Evolutionary conservation across 805 yeast genomes (phyloP), one percentile per base, ranked within the genome.

Genomic region (Starmerella roubikii): DNA sequence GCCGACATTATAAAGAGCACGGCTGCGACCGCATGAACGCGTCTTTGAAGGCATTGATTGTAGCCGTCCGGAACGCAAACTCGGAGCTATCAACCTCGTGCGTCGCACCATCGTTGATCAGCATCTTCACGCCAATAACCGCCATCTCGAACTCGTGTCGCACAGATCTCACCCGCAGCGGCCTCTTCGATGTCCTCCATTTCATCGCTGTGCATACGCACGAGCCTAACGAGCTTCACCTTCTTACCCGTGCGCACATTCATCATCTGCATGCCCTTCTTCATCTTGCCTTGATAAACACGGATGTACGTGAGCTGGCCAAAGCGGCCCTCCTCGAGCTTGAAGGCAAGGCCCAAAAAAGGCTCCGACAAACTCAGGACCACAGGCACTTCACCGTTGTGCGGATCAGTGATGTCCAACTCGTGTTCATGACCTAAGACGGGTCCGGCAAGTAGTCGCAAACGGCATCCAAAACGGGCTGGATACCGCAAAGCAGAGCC

Each of bases 131-230:
- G 52, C 96, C 96, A 44, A 88, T 67, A 34, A 91, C 98, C 53
- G n/a, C n/a, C n/a, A n/a, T n/a, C n/a, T n/a, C n/a, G n/a, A n/a
- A n/a, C n/a, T n/a, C n/a, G n/a, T n/a, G 97, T 88, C 39, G 99
- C 99, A 67, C 99, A 91, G 54, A 91, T 91, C 66, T 91, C 98
- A 59, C 99, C 99, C 23, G 97, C 88, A 18, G 88, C 91, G 55
- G 84, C 78, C 64, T 86, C 96, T 35, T 77, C 81, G 35, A 84
- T 91, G 58, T 91, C 99, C 67, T 91, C 98, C 97, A 91, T 86
- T 59, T 91, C 98, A 47, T 86, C 83, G 22, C 96, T 84, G 67
- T 91, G 97, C 99, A 91, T 91, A 65, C 97, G 79, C 37, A 85
- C 98, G 54, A 91, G 71, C 56, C 98, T 74, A 12, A 96, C 72